Evolutionary conservation across 495 filamentous ascomycete genomes (phyloP), one percentile per base, ranked within the genome.

Genomic region (Aspergillus panamensis): DNA sequence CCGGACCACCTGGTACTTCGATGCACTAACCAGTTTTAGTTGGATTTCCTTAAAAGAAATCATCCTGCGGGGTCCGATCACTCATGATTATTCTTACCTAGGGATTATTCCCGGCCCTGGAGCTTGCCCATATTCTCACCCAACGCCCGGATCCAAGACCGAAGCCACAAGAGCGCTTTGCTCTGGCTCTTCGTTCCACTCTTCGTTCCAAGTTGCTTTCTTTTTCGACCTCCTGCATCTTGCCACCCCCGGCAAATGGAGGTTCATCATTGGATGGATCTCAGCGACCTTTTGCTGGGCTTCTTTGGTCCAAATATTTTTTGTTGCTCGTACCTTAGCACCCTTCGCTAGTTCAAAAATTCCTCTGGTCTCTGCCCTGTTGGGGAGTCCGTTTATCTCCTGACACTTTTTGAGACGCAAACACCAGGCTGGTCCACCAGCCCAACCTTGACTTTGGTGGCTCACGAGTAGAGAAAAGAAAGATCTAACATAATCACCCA

Each of bases 61-160:
- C 55, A 51, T 8, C 55, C 33, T 57, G 55, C 55, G 48, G 55
- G 55, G 55, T 57, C 40, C 31, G 47, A 49, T 32, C 12, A 40
- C 35, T 48, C 45, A 50, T 25, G 25, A 25, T 25, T 25, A 25
- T 25, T 25, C 2, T n/a, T n/a, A n/a, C n/a, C n/a, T n/a, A n/a
- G n/a, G n/a, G n/a, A n/a, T 25, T 25, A 2, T 25, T 25, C 25
- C 25, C 25, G 25, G 25, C 25, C 5, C 31, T 52, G 7, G 19
- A 52, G 50, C 32, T 25, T 21, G 19, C 32, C 50, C 45, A 25
- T 14, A 33, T 31, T 33, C 33, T 47, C 42, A 17, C 31, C 47
- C 25, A 17, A 10, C 43, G 25, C 25, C 25, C 25, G 25, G 25
- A 25, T 25, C 25, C 25, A 25, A 25, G 25, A 25, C 25, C 25